phyloP scores from a whole-genome alignment of 2,329 filamentous ascomycete species.

The Diaporthe humulicola region DNA sequence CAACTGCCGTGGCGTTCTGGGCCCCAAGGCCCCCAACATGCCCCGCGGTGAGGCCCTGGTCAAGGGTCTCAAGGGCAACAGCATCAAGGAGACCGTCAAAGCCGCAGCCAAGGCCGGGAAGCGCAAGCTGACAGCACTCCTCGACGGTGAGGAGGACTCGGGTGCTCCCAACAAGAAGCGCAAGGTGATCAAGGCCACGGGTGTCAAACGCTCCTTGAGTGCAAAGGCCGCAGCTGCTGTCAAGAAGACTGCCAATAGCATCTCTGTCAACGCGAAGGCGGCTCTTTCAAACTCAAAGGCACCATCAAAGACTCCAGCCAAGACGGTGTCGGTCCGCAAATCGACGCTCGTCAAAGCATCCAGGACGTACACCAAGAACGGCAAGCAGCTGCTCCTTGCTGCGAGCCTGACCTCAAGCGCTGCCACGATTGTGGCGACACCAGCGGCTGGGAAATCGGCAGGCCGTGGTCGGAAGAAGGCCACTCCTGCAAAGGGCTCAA shows the following conservation, averaged over 20 bases:
- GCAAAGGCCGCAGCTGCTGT: constrained; percentile 53
- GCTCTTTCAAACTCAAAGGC: constrained; percentile 38
- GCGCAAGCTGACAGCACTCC: constrained; percentile 68
- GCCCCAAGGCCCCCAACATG: constrained; percentile 70
- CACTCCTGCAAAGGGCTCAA: constrained; percentile 8
- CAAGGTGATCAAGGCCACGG: constrained; percentile 58
- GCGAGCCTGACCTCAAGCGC: constrained; percentile 36
- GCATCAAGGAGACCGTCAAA: constrained; percentile 42
- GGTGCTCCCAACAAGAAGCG: constrained; percentile 56
- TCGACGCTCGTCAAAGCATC: constrained; percentile 37
- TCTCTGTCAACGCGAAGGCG: constrained; percentile 54
- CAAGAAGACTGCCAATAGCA: constrained; percentile 56
- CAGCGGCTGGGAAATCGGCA: constrained; percentile 1
- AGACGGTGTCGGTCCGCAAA: constrained; percentile 36
- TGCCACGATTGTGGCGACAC: constrained; percentile 14
- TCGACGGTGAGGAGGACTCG: constrained; percentile 57
- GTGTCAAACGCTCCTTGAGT: constrained; percentile 50
- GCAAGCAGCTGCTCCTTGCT: constrained; percentile 38
- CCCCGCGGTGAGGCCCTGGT: constrained; percentile 57
- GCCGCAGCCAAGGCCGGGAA: constrained; percentile 59
- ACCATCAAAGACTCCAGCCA: neutral
- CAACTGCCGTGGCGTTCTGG: constrained; percentile 75
- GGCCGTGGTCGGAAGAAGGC: constrained; percentile 11
- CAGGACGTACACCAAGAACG: constrained; percentile 40
- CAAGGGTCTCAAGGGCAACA: constrained; percentile 42